phyloP scores from a whole-genome alignment of 2,329 filamentous ascomycete species.

The Xylariaceae sp. region DNA sequence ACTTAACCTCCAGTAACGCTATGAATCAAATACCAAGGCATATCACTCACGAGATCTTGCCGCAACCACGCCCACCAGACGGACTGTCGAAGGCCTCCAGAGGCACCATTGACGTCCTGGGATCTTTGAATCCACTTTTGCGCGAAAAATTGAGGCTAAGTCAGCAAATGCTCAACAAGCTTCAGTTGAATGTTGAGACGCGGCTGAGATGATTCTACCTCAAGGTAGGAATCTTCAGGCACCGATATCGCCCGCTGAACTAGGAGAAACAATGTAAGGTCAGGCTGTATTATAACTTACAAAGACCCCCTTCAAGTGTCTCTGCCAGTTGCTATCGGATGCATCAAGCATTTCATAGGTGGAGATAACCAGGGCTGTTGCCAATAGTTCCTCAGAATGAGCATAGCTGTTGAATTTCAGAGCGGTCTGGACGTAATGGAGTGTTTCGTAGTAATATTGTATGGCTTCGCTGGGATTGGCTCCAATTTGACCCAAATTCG shows the following conservation, averaged over 20 bases:
- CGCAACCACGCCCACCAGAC: slow-evolving; percentile 65
- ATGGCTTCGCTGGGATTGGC: slow-evolving; percentile 34
- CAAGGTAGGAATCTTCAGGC: too few species aligned
- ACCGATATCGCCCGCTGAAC: too few species aligned
- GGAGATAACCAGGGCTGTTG: slow-evolving; percentile 56
- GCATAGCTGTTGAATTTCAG: slow-evolving; percentile 55
- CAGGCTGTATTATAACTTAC: too few species aligned
- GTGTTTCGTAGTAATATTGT: slow-evolving; percentile 59
- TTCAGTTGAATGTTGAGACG: too few species aligned
- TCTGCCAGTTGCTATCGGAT: slow-evolving; percentile 51
- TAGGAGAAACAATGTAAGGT: too few species aligned
- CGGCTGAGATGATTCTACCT: too few species aligned
- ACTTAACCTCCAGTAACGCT: too few species aligned
- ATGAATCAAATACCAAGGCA: too few species aligned
- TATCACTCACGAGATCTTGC: too few species aligned
- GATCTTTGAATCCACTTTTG: slow-evolving; percentile 64
- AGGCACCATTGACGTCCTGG: slow-evolving; percentile 56
- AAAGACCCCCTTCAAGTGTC: slow-evolving; percentile 60
- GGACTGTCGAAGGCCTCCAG: slow-evolving; percentile 50
- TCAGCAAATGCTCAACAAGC: too few species aligned
- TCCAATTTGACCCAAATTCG: slow-evolving; percentile 17
- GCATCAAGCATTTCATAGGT: slow-evolving; percentile 65
- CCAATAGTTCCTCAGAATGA: slow-evolving; percentile 52
- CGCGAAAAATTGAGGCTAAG: too few species aligned
- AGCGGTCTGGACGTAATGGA: slow-evolving; percentile 57